phyloP scores from a whole-genome alignment of 2,329 filamentous ascomycete species.

The Fusarium chlamydosporum region DNA sequence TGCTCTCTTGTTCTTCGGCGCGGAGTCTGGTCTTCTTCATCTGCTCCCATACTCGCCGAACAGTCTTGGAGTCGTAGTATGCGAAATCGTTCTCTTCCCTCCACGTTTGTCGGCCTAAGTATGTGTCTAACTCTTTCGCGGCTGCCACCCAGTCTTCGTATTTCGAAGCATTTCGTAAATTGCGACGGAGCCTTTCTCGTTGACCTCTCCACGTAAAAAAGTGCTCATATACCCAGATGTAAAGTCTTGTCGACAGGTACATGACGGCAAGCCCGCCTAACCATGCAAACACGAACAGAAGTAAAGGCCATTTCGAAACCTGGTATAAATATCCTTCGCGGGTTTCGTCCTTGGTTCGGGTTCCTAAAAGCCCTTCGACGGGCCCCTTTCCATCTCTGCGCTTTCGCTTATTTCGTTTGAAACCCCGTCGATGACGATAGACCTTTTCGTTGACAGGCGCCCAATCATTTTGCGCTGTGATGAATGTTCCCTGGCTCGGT shows the following conservation, averaged over 20 bases:
- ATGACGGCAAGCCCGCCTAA: constrained; percentile 76
- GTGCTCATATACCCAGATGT: constrained; percentile 94
- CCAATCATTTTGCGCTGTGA: constrained; percentile 97
- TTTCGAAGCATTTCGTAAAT: constrained; percentile 77
- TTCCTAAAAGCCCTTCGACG: constrained; percentile 61
- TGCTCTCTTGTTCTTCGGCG: constrained; percentile 67
- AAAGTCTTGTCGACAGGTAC: constrained; percentile 86
- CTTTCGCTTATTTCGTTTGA: constrained; percentile 53
- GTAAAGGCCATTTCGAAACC: constrained; percentile 91
- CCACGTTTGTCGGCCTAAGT: constrained; percentile 85
- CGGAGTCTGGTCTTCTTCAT: constrained; percentile 74
- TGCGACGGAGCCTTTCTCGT: constrained; percentile 77
- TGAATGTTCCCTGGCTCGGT: constrained; percentile 68
- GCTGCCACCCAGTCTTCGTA: constrained; percentile 88
- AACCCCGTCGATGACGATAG: constrained; percentile 57
- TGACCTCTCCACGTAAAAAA: constrained; percentile 89
- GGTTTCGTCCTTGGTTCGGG: constrained; percentile 87
- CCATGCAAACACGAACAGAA: constrained; percentile 85
- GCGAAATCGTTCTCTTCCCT: constrained; percentile 82
- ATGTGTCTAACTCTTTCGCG: constrained; percentile 83
- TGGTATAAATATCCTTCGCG: constrained; percentile 92
- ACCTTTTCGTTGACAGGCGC: constrained; percentile 85
- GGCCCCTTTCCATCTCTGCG: constrained; percentile 56
- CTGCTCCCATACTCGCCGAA: constrained; percentile 82
- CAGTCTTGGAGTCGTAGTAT: constrained; percentile 90